A percentile compares a stretch with the other conserved stretches of the same genome.
Conservation (phyloP, 2,329 filamentous ascomycete genomes). For the Cercospora zeae-maydis region DNA sequence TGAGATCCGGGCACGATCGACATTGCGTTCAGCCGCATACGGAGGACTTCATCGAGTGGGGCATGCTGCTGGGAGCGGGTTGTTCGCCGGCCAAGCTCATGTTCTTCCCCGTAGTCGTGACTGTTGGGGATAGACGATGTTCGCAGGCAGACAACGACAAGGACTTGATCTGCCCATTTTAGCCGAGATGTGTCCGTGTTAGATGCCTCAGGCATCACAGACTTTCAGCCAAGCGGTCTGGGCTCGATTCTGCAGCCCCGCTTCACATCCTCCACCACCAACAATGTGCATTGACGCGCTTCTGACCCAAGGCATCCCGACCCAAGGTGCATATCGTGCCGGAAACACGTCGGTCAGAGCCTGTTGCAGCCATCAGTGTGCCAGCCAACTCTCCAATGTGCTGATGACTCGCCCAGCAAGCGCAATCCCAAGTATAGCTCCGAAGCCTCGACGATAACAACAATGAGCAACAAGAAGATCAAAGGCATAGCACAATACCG, state of each 20-base stretch:
- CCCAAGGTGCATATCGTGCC: neutral
- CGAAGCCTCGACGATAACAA: neutral
- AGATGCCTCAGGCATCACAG: neutral
- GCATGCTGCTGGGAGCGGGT: neutral
- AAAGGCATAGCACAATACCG: neutral
- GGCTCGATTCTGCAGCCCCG: neutral
- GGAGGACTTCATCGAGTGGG: neutral
- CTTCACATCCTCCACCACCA: neutral
- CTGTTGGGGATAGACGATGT: neutral
- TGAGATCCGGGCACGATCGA: neutral
- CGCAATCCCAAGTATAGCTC: neutral
- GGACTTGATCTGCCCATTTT: neutral
- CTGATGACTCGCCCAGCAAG: neutral
- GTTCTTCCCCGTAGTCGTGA: neutral
- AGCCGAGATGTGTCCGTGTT: neutral
- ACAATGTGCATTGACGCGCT: neutral
- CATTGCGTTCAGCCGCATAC: neutral
- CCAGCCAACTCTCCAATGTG: neutral
- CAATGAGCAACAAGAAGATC: no score
- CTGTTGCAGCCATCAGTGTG: neutral
- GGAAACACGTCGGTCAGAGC: neutral
- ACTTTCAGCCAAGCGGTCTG: neutral
- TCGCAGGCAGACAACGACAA: neutral
- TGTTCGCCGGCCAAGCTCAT: neutral
- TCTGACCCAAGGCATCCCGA: neutral